These are phyloP conservation scores for Suhomyces kunorum DNA, from an alignment of 1,139 yeast genomes.

Conservation along the genomic window DNA sequence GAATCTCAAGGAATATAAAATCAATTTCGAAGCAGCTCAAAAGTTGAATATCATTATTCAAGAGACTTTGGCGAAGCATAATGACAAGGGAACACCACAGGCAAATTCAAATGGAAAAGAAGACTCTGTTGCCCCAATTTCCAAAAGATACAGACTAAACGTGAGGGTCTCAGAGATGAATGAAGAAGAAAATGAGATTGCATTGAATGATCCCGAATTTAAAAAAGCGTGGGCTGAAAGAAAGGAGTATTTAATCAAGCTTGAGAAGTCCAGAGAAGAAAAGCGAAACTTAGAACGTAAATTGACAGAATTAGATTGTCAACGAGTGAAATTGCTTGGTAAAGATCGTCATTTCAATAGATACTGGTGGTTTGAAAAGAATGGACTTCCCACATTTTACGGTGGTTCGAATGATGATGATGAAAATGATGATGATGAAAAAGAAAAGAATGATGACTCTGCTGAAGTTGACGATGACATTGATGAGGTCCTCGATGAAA, in stretches of 20 bases:
- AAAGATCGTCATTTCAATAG: slow-evolving; percentile 80
- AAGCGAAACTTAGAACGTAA: slow-evolving; percentile 56
- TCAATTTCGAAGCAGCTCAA: slow-evolving; percentile 51
- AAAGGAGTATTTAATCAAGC: slow-evolving; percentile 38
- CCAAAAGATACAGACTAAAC: slow-evolving; percentile 33
- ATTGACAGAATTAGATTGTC: slow-evolving; percentile 70
- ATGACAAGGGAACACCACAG: slow-evolving; percentile 7
- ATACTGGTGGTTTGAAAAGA: slow-evolving; percentile 94
- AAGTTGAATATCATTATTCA: slow-evolving; percentile 42
- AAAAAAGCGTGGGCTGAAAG: slow-evolving; percentile 45
- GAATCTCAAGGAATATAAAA: slow-evolving; percentile 60
- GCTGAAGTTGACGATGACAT: slow-evolving; percentile 41
- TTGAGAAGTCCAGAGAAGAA: slow-evolving; percentile 47
- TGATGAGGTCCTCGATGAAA: slow-evolving; percentile 51
- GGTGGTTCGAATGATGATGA: slow-evolving; percentile 42
- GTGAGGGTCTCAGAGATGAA: slow-evolving; percentile 44
- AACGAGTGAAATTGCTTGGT: slow-evolving; percentile 76
- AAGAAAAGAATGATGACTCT: slow-evolving; percentile 37
- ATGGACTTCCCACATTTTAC: slow-evolving; percentile 70
- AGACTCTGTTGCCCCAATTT: slow-evolving; percentile 8
- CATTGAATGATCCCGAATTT: slow-evolving; percentile 49
- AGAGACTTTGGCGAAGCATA: slow-evolving; percentile 23
- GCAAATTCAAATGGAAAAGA: slow-evolving; percentile 3
- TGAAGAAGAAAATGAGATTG: slow-evolving; percentile 50
- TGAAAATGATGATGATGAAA: slow-evolving; percentile 39